Percentiles rank a stretch among this genome's conserved stretches.
phyloP scores from a whole-genome alignment of 768 basidiomycete species.

The Chlorophyllum brunneum region DNA sequence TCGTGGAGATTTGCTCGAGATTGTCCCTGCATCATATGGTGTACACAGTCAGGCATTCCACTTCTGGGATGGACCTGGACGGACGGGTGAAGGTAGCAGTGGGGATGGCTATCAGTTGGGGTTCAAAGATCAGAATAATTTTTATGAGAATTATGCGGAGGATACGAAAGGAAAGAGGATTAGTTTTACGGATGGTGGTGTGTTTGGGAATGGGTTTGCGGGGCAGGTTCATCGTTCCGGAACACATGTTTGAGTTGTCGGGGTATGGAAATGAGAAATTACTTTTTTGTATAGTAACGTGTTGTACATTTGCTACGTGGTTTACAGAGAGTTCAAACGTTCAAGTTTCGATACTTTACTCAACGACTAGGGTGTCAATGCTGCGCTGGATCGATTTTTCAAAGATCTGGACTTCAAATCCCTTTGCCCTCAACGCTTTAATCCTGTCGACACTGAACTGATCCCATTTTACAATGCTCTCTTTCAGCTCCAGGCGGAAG shows the following conservation, averaged over 20 bases:
- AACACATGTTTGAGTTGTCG: background rate
- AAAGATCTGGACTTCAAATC: too few species aligned
- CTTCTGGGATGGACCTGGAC: constrained; percentile 88
- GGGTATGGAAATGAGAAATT: background rate
- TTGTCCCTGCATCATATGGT: constrained; percentile 84
- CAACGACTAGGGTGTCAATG: too few species aligned
- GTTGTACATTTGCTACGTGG: too few species aligned
- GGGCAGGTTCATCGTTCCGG: background rate
- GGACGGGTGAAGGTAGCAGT: constrained; percentile 36
- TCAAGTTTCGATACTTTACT: too few species aligned
- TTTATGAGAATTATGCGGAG: constrained; percentile 88
- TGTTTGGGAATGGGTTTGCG: constrained; percentile 4
- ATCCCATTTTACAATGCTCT: too few species aligned
- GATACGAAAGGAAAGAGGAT: constrained; percentile 63
- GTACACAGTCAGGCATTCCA: constrained; percentile 88
- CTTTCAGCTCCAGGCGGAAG: too few species aligned
- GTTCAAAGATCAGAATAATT: constrained; percentile 63
- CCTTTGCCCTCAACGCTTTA: too few species aligned
- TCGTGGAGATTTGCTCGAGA: constrained; percentile 93
- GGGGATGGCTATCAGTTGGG: constrained; percentile 23
- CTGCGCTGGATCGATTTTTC: too few species aligned
- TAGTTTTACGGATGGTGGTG: constrained; percentile 18
- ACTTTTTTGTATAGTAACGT: too few species aligned
- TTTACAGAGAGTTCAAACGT: too few species aligned
- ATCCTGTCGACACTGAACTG: too few species aligned